Evolutionary conservation across 108 stramenopile species (phyloP), one percentile per base, ranked within the genome.

Genomic region (Fistulifera pelliculosa): DNA sequence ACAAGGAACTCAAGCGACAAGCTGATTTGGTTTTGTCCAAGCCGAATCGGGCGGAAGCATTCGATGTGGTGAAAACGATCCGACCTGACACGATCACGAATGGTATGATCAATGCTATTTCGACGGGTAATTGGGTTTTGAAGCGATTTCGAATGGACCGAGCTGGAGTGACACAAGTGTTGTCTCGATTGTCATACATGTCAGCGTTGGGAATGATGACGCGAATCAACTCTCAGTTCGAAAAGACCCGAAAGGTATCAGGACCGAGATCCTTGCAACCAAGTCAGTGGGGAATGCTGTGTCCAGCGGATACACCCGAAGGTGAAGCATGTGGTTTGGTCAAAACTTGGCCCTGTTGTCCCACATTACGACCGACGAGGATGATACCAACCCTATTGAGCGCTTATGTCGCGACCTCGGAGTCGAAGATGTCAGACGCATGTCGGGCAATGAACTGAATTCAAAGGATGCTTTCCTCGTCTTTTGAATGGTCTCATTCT

Each of bases 281-380:
- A 23, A 87, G 83, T 54, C 97, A 99, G 68, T 99, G 96, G 96
- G 99, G 97, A 40, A 98, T 98, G 96, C 73, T 99, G 17, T 99
- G 99, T 70, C 81, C 80, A 22, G 94, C 93, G 25, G 94, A 96
- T 58, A 98, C 94, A 12, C 94, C 97, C 19, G 94, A 96, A 74
- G 94, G 97, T 40, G 93, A 97, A 68, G 96, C 96, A 21, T 96
- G 96, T 27, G 98, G 96, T 45, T 79, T 97, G 28, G 98, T 97
- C 24, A 98, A 98, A 96, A 98, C 61, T 70, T 96, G 59, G 94
- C 95, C 1, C 73, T 96, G 40, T 85, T 95, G 77, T 90, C 96
- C 6, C 87, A 97, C 75, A 96, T 99, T 50, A 93, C 94, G 27
- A 94, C 87, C 2, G 99, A 96, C 52, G 94, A 93, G 54, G 54